phyloP scores from a whole-genome alignment of 192 early-diverging fungal species.

The Rhizophagus prolifer region DNA sequence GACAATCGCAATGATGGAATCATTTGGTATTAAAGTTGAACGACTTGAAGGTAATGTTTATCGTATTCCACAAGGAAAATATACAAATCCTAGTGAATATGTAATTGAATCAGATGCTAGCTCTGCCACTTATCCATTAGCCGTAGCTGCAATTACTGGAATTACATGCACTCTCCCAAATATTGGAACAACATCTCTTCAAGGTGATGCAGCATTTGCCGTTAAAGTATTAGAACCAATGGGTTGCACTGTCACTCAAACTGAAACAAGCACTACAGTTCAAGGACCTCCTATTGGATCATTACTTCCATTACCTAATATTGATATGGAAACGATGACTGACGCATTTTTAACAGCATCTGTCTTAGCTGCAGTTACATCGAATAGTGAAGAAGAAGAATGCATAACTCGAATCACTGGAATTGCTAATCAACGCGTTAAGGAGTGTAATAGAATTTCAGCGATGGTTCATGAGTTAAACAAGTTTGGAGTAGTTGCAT shows the following conservation, averaged over 20 bases:
- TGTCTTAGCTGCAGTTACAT: conserved; percentile 87
- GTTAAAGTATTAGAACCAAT: conserved; percentile 87
- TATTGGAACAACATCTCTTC: conserved; percentile 89
- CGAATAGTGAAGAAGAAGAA: conserved; percentile 37
- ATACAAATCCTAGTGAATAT: conserved; percentile 83
- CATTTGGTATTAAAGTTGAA: conserved; percentile 84
- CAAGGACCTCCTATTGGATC: conserved; percentile 73
- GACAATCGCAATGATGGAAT: conserved; percentile 98
- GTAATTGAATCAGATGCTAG: conserved; percentile 94
- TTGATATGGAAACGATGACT: conserved; percentile 99
- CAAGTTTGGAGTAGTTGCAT: conserved; percentile 82
- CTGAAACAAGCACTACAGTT: conserved; percentile 86
- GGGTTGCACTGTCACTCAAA: conserved; percentile 92
- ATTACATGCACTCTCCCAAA: conserved; percentile 82
- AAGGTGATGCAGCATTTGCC: conserved; percentile 91
- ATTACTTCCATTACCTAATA: conserved; percentile 67
- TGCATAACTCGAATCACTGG: conserved; percentile 85
- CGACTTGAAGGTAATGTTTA: conserved; percentile 78
- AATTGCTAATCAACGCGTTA: conserved; percentile 96
- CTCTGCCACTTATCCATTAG: conserved; percentile 96
- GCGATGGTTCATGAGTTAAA: conserved; percentile 94
- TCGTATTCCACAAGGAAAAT: conserved; percentile 73
- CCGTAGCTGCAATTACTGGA: conserved; percentile 95
- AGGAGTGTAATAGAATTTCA: conserved; percentile 97
- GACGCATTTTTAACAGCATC: conserved; percentile 97